Evolutionary conservation across 352 stramenopile species (phyloP).

Genomic region (Pythium folliculosum): DNA sequence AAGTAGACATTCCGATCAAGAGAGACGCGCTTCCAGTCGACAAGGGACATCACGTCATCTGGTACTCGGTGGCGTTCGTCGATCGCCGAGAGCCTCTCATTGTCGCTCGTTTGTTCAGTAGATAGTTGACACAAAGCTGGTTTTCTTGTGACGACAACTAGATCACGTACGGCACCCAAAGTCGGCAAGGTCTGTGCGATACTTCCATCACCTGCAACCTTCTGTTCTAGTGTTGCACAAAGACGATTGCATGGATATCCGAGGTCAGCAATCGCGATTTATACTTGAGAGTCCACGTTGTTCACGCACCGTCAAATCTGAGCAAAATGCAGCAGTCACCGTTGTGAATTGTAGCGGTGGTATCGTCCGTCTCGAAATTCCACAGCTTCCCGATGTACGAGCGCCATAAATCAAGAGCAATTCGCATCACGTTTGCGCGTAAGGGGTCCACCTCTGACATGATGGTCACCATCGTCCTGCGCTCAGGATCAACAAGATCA

Average conservation of each 20-base stretch:
- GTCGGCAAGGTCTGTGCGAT: neutral
- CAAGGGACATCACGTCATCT: neutral
- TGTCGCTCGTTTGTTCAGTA: neutral
- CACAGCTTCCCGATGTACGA: conserved; percentile 17
- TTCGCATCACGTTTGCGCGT: neutral
- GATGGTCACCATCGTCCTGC: too few species aligned
- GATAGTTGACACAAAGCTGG: neutral
- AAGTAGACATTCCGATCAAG: conserved; percentile 12
- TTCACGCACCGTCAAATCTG: conserved; percentile 7
- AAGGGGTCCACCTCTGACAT: too few species aligned
- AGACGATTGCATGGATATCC: too few species aligned
- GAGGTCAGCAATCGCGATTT: too few species aligned
- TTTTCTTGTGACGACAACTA: conserved; percentile 2
- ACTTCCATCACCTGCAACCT: neutral
- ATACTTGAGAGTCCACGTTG: neutral
- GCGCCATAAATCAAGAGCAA: conserved; percentile 2
- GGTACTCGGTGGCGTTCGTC: neutral
- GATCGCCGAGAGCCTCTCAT: neutral
- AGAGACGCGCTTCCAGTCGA: conserved; percentile 17
- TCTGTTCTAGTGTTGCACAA: conserved; percentile 2
- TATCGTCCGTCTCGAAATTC: conserved; percentile 7
- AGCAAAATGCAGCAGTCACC: conserved; percentile 6
- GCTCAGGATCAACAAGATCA: neutral
- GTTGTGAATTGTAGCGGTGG: neutral
- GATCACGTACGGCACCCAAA: neutral